Evolutionary conservation across 2,329 filamentous ascomycete genomes (phyloP), one percentile per base, ranked within the genome.

Genomic region (Orbilia blumenaviensis): DNA sequence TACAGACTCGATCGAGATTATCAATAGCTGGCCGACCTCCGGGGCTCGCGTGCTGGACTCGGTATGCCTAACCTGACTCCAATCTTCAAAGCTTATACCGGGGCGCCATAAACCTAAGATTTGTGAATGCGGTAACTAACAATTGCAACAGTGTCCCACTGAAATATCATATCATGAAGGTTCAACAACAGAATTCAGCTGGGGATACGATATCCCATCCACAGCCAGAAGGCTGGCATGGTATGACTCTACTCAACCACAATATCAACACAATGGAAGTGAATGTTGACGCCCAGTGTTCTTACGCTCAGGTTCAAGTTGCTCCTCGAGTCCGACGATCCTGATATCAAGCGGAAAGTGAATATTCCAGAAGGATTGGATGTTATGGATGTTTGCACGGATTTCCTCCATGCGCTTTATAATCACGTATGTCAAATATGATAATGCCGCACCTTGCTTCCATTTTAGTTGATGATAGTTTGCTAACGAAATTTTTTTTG

Each of bases 171-270:
- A 79, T 29, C 60, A 75, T 25, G 58, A 78, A 63, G 78, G 78
- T 16, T 72, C 62, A 32, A 78, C 78, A 21, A 44, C 67, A n/a
- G 56, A 73, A 16, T 79, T 75, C 42, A 71, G 67, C 12, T 79
- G 78, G 78, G 78, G 78, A 6, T 79, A 79, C n/a, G 78, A 79
- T 60, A 79, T 79, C 61, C 73, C 78, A 5, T 66, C 77, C 16
- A 75, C 61, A 8, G 68, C 48, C 8, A 76, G 73, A 50, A 71
- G 77, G 50, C 64, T 79, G 27, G 69, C 76, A 21, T 79, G 78
- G 78, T 79, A 46, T 29, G 64, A 54, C 38, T 58, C 68, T 54
- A 27, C n/a, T 27, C 14, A n/a, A 34, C 52, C 32, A 56, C 52
- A 38, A 56, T 56, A 56, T 38, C 52, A 75, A 75, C 69, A 36